These are phyloP conservation scores for Alternaria metachromatica DNA, from an alignment of 2,329 filamentous ascomycete genomes.

Conservation along the genomic window DNA sequence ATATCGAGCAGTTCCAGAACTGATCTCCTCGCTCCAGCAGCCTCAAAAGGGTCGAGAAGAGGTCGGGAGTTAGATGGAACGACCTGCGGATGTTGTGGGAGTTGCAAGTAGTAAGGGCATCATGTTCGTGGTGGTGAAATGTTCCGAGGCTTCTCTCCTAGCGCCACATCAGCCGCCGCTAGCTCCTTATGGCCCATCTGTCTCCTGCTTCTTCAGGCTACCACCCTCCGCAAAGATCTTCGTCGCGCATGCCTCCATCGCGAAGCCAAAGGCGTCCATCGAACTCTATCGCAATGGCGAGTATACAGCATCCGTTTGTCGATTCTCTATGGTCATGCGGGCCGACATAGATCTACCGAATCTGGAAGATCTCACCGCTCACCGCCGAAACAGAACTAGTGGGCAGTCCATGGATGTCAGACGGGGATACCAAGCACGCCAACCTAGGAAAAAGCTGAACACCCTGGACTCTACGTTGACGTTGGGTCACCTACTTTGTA, in stretches of 20 bases:
- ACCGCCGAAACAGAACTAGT: neutral
- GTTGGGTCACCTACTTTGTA: no score
- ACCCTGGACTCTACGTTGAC: no score
- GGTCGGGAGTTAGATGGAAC: neutral
- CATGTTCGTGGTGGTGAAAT: neutral
- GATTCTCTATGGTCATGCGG: neutral
- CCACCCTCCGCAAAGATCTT: neutral
- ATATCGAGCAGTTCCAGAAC: neutral
- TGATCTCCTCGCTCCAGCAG: neutral
- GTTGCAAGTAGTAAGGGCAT: neutral
- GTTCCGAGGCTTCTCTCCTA: neutral
- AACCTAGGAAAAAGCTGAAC: no score
- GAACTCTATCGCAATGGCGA: neutral
- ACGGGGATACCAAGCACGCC: neutral
- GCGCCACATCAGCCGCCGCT: neutral
- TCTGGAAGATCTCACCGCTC: neutral
- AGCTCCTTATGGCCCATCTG: neutral
- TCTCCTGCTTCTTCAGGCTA: constrained; percentile 3
- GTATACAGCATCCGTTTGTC: neutral
- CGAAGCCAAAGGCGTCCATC: neutral
- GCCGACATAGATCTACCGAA: neutral
- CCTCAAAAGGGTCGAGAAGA: neutral
- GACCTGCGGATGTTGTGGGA: neutral
- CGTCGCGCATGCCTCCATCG: neutral
- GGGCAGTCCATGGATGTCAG: neutral